phyloP scores from a whole-genome alignment of 768 basidiomycete species.

The Pulveroboletus sp. region DNA sequence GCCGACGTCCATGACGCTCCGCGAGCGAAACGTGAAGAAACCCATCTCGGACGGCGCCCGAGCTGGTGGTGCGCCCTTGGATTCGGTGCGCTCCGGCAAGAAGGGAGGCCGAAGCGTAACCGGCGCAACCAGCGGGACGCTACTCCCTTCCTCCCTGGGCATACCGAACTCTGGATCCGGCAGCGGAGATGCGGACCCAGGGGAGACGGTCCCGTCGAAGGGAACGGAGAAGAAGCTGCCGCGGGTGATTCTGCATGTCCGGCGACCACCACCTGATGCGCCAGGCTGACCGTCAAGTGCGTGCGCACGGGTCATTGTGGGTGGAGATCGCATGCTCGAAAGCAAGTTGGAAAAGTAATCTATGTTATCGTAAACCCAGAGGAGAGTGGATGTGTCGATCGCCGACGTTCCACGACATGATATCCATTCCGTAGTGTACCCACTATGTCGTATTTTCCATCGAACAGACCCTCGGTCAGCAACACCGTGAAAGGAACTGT shows the following conservation, averaged over 20 bases:
- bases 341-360: too few species aligned
- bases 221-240: constrained; percentile 43
- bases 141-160: neutral
- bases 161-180: neutral
- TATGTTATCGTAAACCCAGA: too few species aligned
- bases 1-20: constrained; percentile 43
- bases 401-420: too few species aligned
- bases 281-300: neutral
- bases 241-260: constrained; percentile 53
- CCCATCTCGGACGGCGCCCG: neutral
- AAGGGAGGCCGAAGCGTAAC: neutral
- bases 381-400: too few species aligned
- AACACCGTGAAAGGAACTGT: too few species aligned
- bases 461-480: too few species aligned
- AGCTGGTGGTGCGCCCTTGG: neutral
- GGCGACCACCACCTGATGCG: constrained; percentile 33
- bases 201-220: neutral
- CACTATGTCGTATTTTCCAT: too few species aligned
- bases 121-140: neutral
- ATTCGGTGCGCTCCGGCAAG: neutral
- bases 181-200: neutral
- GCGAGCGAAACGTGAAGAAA: constrained; percentile 43
- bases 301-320: too few species aligned
- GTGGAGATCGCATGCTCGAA: too few species aligned
- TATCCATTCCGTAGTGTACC: too few species aligned